phyloP scores from a whole-genome alignment of 208 protist genomes.

The Wallacemonas sp. region DNA sequence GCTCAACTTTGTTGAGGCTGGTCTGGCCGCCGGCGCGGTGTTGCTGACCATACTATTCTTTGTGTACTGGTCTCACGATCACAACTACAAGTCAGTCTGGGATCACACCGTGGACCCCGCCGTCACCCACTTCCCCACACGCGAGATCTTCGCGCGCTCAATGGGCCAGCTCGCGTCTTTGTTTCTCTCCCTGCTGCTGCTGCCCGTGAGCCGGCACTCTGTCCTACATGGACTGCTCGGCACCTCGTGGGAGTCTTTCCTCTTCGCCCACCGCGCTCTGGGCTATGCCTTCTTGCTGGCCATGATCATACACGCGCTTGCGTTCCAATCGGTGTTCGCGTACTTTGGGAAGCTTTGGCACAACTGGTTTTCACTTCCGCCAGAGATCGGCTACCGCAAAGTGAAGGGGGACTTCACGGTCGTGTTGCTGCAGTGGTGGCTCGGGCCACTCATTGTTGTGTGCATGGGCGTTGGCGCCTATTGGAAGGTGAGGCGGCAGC shows the following conservation, averaged over 20 bases:
- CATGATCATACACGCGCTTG: slow-evolving; percentile 21
- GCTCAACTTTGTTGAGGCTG: slow-evolving; percentile 21
- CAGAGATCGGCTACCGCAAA: not conserved
- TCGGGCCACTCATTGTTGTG: slow-evolving; percentile 33
- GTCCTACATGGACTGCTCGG: slow-evolving; percentile 47
- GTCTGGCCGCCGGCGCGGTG: slow-evolving; percentile 22
- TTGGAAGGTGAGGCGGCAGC: slow-evolving; percentile 29
- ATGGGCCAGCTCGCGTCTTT: slow-evolving; percentile 52
- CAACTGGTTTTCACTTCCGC: slow-evolving; percentile 18
- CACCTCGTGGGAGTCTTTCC: slow-evolving; percentile 39
- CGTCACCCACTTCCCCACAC: not conserved
- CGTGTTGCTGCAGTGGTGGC: slow-evolving; percentile 21
- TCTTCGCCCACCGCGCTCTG: slow-evolving; percentile 48
- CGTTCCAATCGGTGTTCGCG: slow-evolving; percentile 15
- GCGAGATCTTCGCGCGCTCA: slow-evolving; percentile 35
- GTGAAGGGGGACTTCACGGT: slow-evolving; percentile 34
- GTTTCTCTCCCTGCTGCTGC: slow-evolving; percentile 49
- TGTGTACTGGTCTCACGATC: slow-evolving; percentile 58
- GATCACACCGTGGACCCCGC: not conserved
- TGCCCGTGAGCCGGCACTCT: slow-evolving; percentile 50
- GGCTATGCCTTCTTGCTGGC: slow-evolving; percentile 27
- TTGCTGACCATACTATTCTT: slow-evolving; percentile 36
- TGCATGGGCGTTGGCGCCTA: slow-evolving; percentile 41
- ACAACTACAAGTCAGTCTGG: slow-evolving; percentile 44
- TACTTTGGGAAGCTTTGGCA: slow-evolving; percentile 16